Base-by-base conservation (phyloP, 2,329 filamentous ascomycete genomes). In the Zasmidium citrigriseum region DNA sequence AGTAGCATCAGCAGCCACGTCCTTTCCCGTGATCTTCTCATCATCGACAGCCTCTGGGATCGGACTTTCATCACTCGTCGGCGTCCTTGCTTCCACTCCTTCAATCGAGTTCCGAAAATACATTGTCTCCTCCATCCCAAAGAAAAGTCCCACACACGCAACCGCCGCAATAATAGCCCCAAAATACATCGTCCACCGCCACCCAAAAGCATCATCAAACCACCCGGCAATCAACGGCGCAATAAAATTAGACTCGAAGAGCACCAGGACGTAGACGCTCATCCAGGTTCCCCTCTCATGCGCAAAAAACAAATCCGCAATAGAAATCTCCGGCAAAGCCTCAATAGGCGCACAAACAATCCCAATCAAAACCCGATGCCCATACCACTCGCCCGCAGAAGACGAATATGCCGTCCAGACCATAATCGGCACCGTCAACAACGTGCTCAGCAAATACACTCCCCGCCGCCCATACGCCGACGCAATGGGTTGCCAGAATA, bases 51-150 rank as follows among this genome's bases (percentile, higher is more conserved):
- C 34, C 34, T 41, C 34, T n/a, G 34, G 34, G 12, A n/a, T 11
- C 4, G 34, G 34, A 41, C 34, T 41, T n/a, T n/a, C 34, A 41
- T 14, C 27, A 34, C 14, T 29, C 27, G 14, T 14, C 7, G 27
- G 27, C 27, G 27, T 29, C 27, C 14, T 29, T 7, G 27, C 48
- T 16, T 59, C 59, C 12, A 62, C 27, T 4, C 60, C 60, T 24
- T 60, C 56, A 4, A 57, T 27, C 18, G 49, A 51, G 50, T 69
- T 55, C 22, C 65, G 57, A 50, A 65, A 65, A 54, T 80, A 85
- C 64, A 82, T 85, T 2, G 84, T 85, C 67, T 86, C 84, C 67
- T 86, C 84, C 75, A 85, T 80, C 65, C 81, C 79, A 64, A 86
- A 80, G 71, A 84, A 85, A 1, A 83, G 71, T 59, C 84, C 76